A percentile compares a stretch with the other conserved stretches of the same genome.
Conservation (phyloP, 2,329 filamentous ascomycete species). For the Coleophoma cylindrospora region DNA sequence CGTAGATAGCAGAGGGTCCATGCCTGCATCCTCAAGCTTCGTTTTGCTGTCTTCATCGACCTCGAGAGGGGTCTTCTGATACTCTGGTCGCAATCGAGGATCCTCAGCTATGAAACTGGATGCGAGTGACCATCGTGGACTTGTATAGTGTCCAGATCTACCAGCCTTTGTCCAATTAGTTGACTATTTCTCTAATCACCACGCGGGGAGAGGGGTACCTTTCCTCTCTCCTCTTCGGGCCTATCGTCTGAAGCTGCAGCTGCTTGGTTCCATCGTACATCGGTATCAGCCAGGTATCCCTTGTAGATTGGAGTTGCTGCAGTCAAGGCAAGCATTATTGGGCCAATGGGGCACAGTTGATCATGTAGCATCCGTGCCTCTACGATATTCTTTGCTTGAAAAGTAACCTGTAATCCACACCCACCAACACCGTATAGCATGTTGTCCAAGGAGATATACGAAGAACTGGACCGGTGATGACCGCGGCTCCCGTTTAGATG, state of each 20-base stretch:
- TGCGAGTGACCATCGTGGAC: conserved; percentile 96
- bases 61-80: conserved; percentile 83
- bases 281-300: conserved; percentile 91
- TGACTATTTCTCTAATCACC: conserved; percentile 2
- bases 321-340: conserved; percentile 87
- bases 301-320: conserved; percentile 97
- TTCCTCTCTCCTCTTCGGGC: conserved; percentile 85
- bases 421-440: conserved; percentile 99
- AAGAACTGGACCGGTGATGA: conserved; percentile 80
- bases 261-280: conserved; percentile 98
- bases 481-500: conserved; percentile 94
- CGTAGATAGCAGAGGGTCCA: conserved; percentile 90
- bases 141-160: conserved; percentile 87
- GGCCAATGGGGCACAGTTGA: conserved; percentile 87
- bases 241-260: conserved; percentile 87
- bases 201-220: conserved; percentile 54
- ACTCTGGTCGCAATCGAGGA: conserved; percentile 75
- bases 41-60: conserved; percentile 81
- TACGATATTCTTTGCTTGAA: conserved; percentile 96
- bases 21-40: conserved; percentile 79
- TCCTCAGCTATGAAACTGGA: conserved; percentile 97
- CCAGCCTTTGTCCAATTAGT: conserved; percentile 64
- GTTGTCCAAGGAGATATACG: conserved; percentile 97
- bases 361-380: conserved; percentile 94
- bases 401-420: conserved; percentile 96